phyloP scores from a whole-genome alignment of 2,329 filamentous ascomycete species.

The Fusarium sororula region DNA sequence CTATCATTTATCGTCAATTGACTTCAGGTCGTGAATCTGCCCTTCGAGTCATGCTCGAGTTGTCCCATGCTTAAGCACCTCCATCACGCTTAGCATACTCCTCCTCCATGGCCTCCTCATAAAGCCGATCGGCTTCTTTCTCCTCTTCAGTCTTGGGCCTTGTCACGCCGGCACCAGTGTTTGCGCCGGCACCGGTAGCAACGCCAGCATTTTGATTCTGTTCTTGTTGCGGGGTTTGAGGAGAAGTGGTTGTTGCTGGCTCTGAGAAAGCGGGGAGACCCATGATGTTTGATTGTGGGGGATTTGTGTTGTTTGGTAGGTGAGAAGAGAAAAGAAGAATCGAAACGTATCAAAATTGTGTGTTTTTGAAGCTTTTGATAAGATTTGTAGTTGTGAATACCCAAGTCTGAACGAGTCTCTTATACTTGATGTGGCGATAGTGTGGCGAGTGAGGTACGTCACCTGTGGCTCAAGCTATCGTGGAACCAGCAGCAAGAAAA shows the following conservation, averaged over 20 bases:
- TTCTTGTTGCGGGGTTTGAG: constrained; percentile 20
- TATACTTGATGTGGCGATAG: constrained; percentile 36
- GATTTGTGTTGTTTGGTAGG: background rate
- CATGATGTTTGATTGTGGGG: constrained; percentile 34
- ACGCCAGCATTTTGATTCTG: constrained; percentile 17
- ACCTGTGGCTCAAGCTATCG: constrained; percentile 39
- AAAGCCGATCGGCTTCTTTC: constrained; percentile 58
- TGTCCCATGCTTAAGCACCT: constrained; percentile 49
- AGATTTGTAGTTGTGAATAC: background rate
- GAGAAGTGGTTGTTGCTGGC: background rate
- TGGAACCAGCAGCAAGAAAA: background rate
- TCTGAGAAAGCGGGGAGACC: constrained; percentile 40
- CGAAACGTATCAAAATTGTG: background rate
- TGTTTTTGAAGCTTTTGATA: background rate
- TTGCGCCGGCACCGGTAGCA: constrained; percentile 56
- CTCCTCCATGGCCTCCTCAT: constrained; percentile 64
- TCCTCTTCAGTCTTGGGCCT: constrained; percentile 60
- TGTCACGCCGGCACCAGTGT: constrained; percentile 59
- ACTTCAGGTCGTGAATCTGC: background rate
- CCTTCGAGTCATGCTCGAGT: background rate
- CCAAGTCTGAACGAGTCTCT: constrained; percentile 14
- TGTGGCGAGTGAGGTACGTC: constrained; percentile 43
- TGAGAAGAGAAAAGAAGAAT: background rate
- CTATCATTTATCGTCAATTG: background rate
- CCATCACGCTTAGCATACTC: constrained; percentile 66